These are phyloP conservation scores for Penicillium odoratum DNA, from an alignment of 495 filamentous ascomycete genomes.

Conservation along the genomic window DNA sequence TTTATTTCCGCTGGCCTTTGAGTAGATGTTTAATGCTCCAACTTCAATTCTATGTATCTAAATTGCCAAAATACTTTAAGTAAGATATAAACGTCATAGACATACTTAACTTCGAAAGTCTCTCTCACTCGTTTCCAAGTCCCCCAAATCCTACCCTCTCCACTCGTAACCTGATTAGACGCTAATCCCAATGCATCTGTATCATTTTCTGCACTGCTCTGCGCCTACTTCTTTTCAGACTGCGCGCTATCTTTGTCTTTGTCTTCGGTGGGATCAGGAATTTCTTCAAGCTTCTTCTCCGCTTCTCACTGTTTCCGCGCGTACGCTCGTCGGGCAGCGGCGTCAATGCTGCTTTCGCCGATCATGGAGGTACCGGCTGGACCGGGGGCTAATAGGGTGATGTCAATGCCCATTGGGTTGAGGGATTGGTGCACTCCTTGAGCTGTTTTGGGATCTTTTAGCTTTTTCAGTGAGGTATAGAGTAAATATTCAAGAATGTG, in stretches of 20 bases:
- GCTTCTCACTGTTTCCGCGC: constrained; percentile 8
- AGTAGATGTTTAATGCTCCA: no score
- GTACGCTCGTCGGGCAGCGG: constrained; percentile 10
- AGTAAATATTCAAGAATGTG: no score
- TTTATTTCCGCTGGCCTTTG: background rate
- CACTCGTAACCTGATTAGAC: background rate
- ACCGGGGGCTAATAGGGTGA: constrained; percentile 12
- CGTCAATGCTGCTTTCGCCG: constrained; percentile 20
- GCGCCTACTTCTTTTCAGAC: background rate
- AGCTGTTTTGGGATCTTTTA: background rate
- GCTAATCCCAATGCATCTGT: background rate
- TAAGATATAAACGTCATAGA: background rate
- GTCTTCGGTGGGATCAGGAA: background rate
- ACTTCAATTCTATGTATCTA: no score
- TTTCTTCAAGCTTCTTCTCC: background rate
- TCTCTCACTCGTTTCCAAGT: background rate
- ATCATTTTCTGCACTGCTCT: background rate
- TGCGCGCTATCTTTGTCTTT: background rate
- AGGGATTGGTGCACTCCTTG: background rate
- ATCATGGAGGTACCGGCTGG: constrained; percentile 19
- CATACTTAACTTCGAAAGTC: background rate
- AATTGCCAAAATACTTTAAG: no score
- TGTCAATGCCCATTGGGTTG: constrained; percentile 2
- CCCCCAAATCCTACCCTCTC: constrained; percentile 31
- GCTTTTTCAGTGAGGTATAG: no score